Conservation (phyloP, 805 yeast genomes). For the Wickerhamiella allomyrinae region DNA sequence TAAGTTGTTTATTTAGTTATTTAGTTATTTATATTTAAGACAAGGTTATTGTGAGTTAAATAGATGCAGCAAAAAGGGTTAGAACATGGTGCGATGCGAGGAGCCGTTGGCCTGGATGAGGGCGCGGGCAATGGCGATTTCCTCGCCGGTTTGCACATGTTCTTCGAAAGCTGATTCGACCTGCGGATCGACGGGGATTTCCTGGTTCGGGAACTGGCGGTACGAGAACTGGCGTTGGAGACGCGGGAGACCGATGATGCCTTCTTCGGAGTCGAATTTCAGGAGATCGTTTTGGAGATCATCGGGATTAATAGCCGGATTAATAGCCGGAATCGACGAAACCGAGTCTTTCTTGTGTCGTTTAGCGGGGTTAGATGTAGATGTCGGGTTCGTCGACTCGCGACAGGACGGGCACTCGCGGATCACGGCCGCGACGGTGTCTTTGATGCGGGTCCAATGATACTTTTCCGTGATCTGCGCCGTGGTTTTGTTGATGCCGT, state of each 20-base stretch:
- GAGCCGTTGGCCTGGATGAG: conserved; percentile 42
- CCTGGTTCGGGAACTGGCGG: background rate
- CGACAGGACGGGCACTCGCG: conserved; percentile 59
- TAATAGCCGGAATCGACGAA: background rate
- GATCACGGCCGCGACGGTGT: conserved; percentile 68
- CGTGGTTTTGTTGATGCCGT: conserved; percentile 83
- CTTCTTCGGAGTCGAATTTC: background rate
- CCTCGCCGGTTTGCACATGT: conserved; percentile 32
- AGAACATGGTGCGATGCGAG: background rate
- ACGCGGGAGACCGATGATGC: background rate
- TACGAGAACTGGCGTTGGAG: background rate
- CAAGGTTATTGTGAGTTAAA: no score
- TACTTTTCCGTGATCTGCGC: conserved; percentile 61
- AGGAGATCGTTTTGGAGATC: conserved; percentile 1
- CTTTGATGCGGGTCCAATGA: conserved; percentile 87
- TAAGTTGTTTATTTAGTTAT: no score
- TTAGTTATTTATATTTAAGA: background rate
- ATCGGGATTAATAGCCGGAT: background rate
- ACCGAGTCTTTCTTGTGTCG: background rate
- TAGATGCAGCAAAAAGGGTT: background rate
- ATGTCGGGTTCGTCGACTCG: conserved; percentile 4
- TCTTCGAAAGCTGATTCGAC: conserved; percentile 35
- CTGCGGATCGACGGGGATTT: conserved; percentile 44
- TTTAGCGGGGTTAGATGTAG: background rate
- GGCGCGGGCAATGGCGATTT: conserved; percentile 53